Conservation (phyloP, 179 eudicot genomes). For the Spinacia oleracea region DNA sequence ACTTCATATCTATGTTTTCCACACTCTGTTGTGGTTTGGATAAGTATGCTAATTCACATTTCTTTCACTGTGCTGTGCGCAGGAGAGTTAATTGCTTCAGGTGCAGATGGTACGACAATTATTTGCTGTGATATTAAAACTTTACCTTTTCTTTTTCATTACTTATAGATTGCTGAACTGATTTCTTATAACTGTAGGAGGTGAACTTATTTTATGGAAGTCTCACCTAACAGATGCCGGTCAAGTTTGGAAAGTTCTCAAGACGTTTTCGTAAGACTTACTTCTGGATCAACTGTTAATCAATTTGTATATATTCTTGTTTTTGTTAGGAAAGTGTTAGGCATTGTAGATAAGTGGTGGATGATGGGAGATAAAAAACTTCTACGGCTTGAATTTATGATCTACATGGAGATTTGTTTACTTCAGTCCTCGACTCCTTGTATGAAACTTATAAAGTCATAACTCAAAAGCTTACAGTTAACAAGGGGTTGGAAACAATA, state of each 20-base stretch:
- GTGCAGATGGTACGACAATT: constrained; percentile 84
- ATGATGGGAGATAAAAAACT: background rate
- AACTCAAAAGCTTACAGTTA: background rate
- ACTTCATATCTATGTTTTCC: background rate
- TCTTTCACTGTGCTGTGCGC: constrained; percentile 50
- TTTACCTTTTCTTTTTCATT: background rate
- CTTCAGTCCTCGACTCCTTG: background rate
- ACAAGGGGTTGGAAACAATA: background rate
- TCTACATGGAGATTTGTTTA: constrained; percentile 6
- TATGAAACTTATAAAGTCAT: background rate
- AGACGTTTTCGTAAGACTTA: constrained; percentile 75
- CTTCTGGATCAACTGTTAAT: constrained; percentile 9
- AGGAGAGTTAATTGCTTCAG: constrained; percentile 93
- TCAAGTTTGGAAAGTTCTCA: constrained; percentile 83
- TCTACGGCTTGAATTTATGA: background rate
- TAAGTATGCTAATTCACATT: constrained; percentile 13
- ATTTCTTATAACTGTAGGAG: constrained; percentile 53
- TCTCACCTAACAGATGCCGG: constrained; percentile 61
- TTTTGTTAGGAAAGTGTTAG: background rate
- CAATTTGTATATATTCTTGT: background rate
- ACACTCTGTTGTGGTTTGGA: constrained; percentile 5
- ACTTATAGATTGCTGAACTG: constrained; percentile 15
- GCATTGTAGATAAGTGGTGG: constrained; percentile 1
- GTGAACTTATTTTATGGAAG: constrained; percentile 89
- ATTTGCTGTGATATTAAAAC: background rate